Evolutionary conservation across 192 early-diverging fungal genomes (phyloP).

Genomic region (Pilobolus umbonatus): DNA sequence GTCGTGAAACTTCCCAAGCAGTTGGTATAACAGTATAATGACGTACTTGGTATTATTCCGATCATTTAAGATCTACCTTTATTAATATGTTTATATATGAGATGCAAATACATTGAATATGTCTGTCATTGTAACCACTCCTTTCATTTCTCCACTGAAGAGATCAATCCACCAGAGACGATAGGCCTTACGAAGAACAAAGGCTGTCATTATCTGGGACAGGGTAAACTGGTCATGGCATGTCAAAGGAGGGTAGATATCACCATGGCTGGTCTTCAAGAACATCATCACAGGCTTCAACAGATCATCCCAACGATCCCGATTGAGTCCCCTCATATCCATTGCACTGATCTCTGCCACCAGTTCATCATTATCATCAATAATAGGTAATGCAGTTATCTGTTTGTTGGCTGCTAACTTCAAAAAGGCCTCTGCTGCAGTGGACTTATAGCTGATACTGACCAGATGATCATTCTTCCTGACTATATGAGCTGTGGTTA

Average conservation of each 20-base stretch:
- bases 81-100: too few species aligned
- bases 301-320: slow-evolving; percentile 50
- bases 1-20: too few species aligned
- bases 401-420: slow-evolving; percentile 40
- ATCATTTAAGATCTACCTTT: too few species aligned
- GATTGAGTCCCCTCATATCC: slow-evolving; percentile 70
- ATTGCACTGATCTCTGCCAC: slow-evolving; percentile 66
- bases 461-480: not conserved
- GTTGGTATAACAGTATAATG: too few species aligned
- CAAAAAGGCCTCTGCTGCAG: slow-evolving; percentile 41
- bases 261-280: slow-evolving; percentile 49
- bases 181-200: slow-evolving; percentile 49
- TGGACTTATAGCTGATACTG: slow-evolving; percentile 36
- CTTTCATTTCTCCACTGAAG: slow-evolving; percentile 46
- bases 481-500: slow-evolving; percentile 15
- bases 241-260: slow-evolving; percentile 38
- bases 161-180: slow-evolving; percentile 64
- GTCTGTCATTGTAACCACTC: slow-evolving; percentile 74
- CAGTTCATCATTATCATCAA: slow-evolving; percentile 51
- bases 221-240: slow-evolving; percentile 49
- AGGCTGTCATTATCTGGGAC: slow-evolving; percentile 45
- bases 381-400: slow-evolving; percentile 55
- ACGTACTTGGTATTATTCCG: too few species aligned
- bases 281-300: slow-evolving; percentile 61
- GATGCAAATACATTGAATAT: slow-evolving; percentile 37